Percentiles rank a stretch among this genome's conserved stretches.
Evolutionary conservation across 2,329 filamentous ascomycete species (phyloP).

Genomic region (Aspergillus tamarii): DNA sequence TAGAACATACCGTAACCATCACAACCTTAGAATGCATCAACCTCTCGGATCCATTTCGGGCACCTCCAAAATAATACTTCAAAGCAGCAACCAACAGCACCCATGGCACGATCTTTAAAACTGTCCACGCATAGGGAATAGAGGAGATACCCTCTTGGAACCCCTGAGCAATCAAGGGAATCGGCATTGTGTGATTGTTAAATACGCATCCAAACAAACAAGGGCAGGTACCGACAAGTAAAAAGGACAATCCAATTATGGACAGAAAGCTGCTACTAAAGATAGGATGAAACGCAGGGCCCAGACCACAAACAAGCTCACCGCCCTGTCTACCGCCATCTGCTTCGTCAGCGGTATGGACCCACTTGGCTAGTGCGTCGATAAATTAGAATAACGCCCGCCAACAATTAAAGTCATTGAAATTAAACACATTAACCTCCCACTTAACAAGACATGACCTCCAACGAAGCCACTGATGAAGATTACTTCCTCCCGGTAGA

Average conservation of each 20-base stretch:
- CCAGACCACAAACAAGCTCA: neutral
- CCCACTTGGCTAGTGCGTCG: neutral
- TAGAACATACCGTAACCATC: conserved; percentile 74
- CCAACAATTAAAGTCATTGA: neutral
- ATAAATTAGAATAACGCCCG: neutral
- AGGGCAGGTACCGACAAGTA: neutral
- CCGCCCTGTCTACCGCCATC: neutral
- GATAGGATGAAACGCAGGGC: neutral
- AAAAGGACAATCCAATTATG: neutral
- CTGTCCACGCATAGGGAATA: conserved; percentile 57
- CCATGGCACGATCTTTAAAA: conserved; percentile 58
- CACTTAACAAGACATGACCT: conserved; percentile 21
- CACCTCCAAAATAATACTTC: conserved; percentile 80
- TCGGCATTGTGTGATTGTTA: conserved; percentile 56
- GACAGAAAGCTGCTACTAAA: neutral
- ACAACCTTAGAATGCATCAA: conserved; percentile 92
- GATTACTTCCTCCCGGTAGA: conserved; percentile 61
- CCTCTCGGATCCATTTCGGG: conserved; percentile 73
- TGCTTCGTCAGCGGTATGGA: neutral
- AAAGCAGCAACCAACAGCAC: conserved; percentile 57
- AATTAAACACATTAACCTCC: neutral
- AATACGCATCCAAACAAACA: neutral
- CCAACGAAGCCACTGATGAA: conserved; percentile 52
- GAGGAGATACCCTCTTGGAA: conserved; percentile 57
- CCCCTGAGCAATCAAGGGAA: conserved; percentile 60